These are phyloP conservation scores for Paramecium sonneborni DNA, from an alignment of 73 alveolate species.

Conservation along the genomic window DNA sequence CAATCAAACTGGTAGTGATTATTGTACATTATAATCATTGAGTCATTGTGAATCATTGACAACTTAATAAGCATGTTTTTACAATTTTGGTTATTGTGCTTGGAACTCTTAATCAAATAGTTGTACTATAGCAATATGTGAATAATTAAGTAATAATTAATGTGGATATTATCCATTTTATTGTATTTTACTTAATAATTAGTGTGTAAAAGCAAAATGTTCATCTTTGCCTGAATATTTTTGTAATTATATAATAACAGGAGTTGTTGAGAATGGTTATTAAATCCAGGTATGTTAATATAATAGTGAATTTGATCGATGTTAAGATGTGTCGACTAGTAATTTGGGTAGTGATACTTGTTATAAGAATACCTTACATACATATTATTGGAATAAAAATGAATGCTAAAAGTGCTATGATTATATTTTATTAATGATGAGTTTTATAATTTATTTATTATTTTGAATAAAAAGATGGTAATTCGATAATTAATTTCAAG, in stretches of 20 bases:
- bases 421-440: too few relatives aligned
- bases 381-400: neutral
- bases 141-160: neutral
- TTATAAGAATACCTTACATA: neutral
- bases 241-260: neutral
- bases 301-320: neutral
- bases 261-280: neutral
- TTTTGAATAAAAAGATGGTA: too few relatives aligned
- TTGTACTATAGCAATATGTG: neutral
- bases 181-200: neutral
- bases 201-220: neutral
- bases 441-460: too few relatives aligned
- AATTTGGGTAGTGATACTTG: neutral
- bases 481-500: neutral
- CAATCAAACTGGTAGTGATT: neutral
- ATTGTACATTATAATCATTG: neutral
- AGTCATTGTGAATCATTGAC: neutral
- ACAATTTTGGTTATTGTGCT: neutral
- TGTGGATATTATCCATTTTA: neutral
- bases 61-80: neutral
- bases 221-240: neutral
- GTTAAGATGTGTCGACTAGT: neutral
- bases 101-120: neutral
- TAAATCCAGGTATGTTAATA: neutral
- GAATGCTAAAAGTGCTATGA: neutral